phyloP scores from a whole-genome alignment of 1,139 yeast genomes.

The Candida smagusa region DNA sequence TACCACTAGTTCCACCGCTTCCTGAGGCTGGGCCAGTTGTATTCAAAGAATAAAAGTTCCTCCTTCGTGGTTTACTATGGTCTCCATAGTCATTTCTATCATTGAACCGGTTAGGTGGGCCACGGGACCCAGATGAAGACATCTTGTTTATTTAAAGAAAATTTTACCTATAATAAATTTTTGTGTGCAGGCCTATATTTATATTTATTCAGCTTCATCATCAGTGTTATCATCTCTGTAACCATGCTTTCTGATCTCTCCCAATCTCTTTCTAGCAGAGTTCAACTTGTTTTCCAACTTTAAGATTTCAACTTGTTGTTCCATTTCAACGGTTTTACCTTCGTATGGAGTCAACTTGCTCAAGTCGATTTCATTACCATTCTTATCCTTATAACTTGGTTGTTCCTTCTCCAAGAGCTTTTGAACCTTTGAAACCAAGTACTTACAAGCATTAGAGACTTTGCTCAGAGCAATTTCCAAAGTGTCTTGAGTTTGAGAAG shows the following conservation, averaged over 20 bases:
- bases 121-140: slow-evolving; percentile 24
- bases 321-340: slow-evolving; percentile 87
- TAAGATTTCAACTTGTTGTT: slow-evolving; percentile 87
- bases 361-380: slow-evolving; percentile 56
- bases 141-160: slow-evolving; percentile 2
- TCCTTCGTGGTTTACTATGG: slow-evolving; percentile 31
- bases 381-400: slow-evolving; percentile 13
- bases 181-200: not conserved
- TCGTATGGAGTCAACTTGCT: slow-evolving; percentile 72
- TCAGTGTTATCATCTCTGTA: slow-evolving; percentile 59
- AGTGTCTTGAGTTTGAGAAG: slow-evolving; percentile 73
- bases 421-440: slow-evolving; percentile 69
- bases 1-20: not conserved
- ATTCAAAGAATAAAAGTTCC: slow-evolving; percentile 27
- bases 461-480: slow-evolving; percentile 67
- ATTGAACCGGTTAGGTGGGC: slow-evolving; percentile 28
- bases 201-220: slow-evolving; percentile 27
- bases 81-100: slow-evolving; percentile 31
- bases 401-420: slow-evolving; percentile 43
- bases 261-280: slow-evolving; percentile 75
- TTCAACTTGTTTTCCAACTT: slow-evolving; percentile 73
- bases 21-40: not conserved
- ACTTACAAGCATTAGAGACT: slow-evolving; percentile 73
- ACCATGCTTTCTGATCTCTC: slow-evolving; percentile 79
- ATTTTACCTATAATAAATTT: not conserved